A percentile compares a stretch with the other conserved stretches of the same genome.
These are phyloP conservation scores for Xylaria sp. DNA, from an alignment of 2,329 filamentous ascomycete genomes.

Conservation along the genomic window DNA sequence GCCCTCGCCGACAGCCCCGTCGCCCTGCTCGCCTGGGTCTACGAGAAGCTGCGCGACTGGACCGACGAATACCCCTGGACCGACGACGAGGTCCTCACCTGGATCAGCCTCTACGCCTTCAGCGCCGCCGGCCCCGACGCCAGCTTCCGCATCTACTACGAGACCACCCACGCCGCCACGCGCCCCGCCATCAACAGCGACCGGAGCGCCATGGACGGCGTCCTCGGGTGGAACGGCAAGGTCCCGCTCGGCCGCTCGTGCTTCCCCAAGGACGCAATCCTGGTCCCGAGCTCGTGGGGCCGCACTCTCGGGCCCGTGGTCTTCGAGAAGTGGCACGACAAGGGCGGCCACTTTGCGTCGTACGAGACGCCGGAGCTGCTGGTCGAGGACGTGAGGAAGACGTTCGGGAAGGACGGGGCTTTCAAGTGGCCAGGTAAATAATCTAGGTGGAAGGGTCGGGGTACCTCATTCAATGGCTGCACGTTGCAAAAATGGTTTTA, in stretches of 20 bases:
- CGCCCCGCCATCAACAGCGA: conserved; percentile 55
- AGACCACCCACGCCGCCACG: conserved; percentile 57
- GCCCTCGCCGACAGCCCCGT: conserved; percentile 70
- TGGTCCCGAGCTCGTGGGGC: conserved; percentile 53
- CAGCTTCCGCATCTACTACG: conserved; percentile 71
- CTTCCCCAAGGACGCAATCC: conserved; percentile 54
- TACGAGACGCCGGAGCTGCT: conserved; percentile 51
- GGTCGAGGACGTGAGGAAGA: conserved; percentile 47
- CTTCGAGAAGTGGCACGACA: conserved; percentile 45
- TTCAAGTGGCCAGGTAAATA: not conserved
- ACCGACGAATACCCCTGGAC: conserved; percentile 73
- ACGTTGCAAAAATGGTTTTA: no score
- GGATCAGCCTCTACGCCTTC: conserved; percentile 76
- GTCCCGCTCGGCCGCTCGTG: conserved; percentile 46
- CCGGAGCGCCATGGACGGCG: conserved; percentile 5
- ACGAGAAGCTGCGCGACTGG: conserved; percentile 80
- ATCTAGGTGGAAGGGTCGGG: not conserved
- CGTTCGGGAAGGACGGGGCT: conserved; percentile 45
- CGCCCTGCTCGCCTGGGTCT: conserved; percentile 74
- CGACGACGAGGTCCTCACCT: conserved; percentile 74
- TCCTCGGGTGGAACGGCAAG: conserved; percentile 1
- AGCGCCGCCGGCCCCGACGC: conserved; percentile 67
- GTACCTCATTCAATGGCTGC: no score
- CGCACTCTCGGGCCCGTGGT: conserved; percentile 54
- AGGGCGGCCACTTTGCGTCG: conserved; percentile 54